Base-by-base conservation (phyloP, 2,329 filamentous ascomycete genomes). In the Diaporthe sp. region DNA sequence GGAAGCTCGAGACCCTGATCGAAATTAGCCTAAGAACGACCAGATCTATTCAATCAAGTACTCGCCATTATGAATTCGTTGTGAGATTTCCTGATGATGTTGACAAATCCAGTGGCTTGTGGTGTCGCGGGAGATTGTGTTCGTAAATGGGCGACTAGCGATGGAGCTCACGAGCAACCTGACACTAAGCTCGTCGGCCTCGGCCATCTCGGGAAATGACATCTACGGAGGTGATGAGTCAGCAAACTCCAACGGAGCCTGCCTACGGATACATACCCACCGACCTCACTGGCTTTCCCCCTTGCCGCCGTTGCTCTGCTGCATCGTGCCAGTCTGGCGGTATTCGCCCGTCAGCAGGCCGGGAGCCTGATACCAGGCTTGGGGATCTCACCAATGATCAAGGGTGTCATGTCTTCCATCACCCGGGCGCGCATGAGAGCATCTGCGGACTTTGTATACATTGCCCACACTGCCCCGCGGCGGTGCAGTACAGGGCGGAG, bases 31-130 rank as follows among this genome's bases (percentile, higher is more conserved):
- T 34, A 37, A 9, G n/a, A 31, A 4, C 42, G 10, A 51, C 65
- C 42, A 31, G 57, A 44, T 8, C 25, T 49, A 44, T 51, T 15
- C 17, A 58, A 39, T 53, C 15, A 12, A 34, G 22, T 22, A 44
- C 74, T 68, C 51, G 68, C 76, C 76, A 77, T 77, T 17, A 44
- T 76, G 57, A 74, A n/a, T 19, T 67, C 17, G 12, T 58, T 51
- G 53, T 5, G 44, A 34, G 46, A 31, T 15, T 19, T 58, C n/a
- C 61, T 39, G 57, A 68, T 53, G 17, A 22, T 39, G 42, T 10
- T n/a, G 28, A 55, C 34, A 19, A 49, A 22, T n/a, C 31, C 31
- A 42, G 34, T 9, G 68, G 44, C 12, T 65, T 58, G 34, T 55
- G 39, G 34, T 46, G 46, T 65, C 34, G 58, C n/a, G 46, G 39